A percentile compares a stretch with the other conserved stretches of the same genome.
phyloP scores from a whole-genome alignment of 2,329 filamentous ascomycete genomes.

The Clonostachys rosea region DNA sequence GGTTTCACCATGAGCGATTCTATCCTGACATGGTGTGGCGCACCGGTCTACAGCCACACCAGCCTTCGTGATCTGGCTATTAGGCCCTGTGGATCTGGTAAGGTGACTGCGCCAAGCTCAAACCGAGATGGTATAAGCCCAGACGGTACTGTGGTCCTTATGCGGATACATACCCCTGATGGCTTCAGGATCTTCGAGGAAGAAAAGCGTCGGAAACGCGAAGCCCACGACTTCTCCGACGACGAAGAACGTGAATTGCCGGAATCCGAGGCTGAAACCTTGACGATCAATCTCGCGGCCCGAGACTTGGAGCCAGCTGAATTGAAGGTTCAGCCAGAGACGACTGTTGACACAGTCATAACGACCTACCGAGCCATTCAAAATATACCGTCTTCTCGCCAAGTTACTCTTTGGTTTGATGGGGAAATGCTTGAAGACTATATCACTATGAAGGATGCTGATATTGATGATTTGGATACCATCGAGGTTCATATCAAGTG shows the following conservation, averaged over 20 bases:
- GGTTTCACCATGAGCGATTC: slow-evolving; percentile 32
- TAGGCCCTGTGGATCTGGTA: slow-evolving; percentile 22
- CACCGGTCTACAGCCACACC: slow-evolving; percentile 69
- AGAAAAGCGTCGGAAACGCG: slow-evolving; percentile 38
- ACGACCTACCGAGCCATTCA: slow-evolving; percentile 54
- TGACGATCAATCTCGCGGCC: slow-evolving; percentile 50
- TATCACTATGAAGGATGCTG: slow-evolving; percentile 57
- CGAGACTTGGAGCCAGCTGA: slow-evolving; percentile 43
- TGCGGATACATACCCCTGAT: too few relatives aligned
- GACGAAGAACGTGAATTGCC: slow-evolving; percentile 21
- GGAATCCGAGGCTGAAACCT: slow-evolving; percentile 5
- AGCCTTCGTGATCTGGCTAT: slow-evolving; percentile 68
- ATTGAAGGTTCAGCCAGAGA: slow-evolving; percentile 47
- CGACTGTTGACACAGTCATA: slow-evolving; percentile 57
- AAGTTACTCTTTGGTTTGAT: slow-evolving; percentile 66
- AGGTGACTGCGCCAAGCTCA: slow-evolving; percentile 24
- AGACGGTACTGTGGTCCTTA: slow-evolving; percentile 30
- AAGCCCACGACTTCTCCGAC: slow-evolving; percentile 28
- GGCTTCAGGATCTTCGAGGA: slow-evolving; percentile 23
- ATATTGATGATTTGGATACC: slow-evolving; percentile 70
- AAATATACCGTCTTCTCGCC: slow-evolving; percentile 41
- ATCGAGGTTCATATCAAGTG: slow-evolving; percentile 68
- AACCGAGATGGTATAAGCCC: slow-evolving; percentile 38
- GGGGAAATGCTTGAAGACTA: slow-evolving; percentile 65
- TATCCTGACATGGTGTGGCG: slow-evolving; percentile 76